Evolutionary conservation across 228 moss, liverwort and hornwort species (phyloP), one percentile per base, ranked within the genome.

Genomic region (Sphagnum magellanicum): DNA sequence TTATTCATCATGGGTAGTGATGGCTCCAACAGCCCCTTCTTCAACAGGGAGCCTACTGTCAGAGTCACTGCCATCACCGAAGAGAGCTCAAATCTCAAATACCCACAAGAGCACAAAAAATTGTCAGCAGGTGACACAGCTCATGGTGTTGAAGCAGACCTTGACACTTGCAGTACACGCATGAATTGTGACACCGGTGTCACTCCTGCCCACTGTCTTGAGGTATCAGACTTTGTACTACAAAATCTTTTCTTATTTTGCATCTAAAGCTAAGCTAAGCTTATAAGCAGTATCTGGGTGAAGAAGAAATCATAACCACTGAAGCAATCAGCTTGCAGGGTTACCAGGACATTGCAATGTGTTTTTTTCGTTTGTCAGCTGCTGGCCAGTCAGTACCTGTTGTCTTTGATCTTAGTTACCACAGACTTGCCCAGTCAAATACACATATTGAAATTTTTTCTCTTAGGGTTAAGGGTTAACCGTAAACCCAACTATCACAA

Each of bases 1-100:
- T 67, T 75, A 48, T 80, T 84, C 51, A 75, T 75, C 65, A 70
- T 71, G 52, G 78, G 52, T 51, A 77, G 73, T 4, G 78, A 67
- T 4, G 75, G 57, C 5, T 61, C 32, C 50, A 10, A 71, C 79
- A 11, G 58, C 50, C 5, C 77, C 80, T 13, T 77, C 58, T 15
- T 6, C 13, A 1, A 52, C 52, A 12, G 59, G 65, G 16, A 70
- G 77, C 8, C 80, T 3, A 32, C 32, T 32, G 32, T 32, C 32
- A 32, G 32, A 32, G 32, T 32, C 32, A 32, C 32, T 32, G 32
- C 32, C 32, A 32, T 3, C 32, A 32, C 32, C 32, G 3, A 32
- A 32, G 32, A 70, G 12, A 83, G 79, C 67, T 72, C 70, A 64
- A 60, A 77, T 65, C 70, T 75, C 51, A 72, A 72, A 49, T 74